A percentile compares a stretch with the other conserved stretches of the same genome.
phyloP scores from a whole-genome alignment of 192 early-diverging fungal genomes.

The Coemansia umbellata region DNA sequence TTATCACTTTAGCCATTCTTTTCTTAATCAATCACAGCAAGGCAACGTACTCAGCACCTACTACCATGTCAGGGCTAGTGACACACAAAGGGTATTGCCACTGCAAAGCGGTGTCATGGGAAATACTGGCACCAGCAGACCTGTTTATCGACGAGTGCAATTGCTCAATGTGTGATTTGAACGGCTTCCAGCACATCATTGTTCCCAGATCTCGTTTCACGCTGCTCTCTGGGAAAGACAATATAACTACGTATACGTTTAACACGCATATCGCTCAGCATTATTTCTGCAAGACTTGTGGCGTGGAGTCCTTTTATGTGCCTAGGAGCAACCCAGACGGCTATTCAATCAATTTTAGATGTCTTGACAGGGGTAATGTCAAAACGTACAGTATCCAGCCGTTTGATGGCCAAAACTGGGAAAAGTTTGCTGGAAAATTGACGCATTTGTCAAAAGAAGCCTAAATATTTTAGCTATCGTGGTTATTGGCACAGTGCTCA shows the following conservation, averaged over 20 bases:
- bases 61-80: slow-evolving; percentile 10
- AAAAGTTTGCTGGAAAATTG: slow-evolving; percentile 21
- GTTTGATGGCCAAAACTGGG: slow-evolving; percentile 50
- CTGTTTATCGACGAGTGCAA: slow-evolving; percentile 42
- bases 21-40: neutral
- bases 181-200: slow-evolving; percentile 44
- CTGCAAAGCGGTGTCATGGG: slow-evolving; percentile 37
- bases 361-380: slow-evolving; percentile 31
- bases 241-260: slow-evolving; percentile 50
- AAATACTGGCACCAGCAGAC: slow-evolving; percentile 28
- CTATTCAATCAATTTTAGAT: slow-evolving; percentile 45
- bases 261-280: slow-evolving; percentile 51
- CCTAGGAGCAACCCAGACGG: slow-evolving; percentile 54
- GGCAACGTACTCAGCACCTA: neutral
- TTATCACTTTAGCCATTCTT: neutral
- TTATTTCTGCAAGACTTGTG: slow-evolving; percentile 52
- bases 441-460: slow-evolving; percentile 30
- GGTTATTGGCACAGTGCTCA: neutral
- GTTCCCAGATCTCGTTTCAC: slow-evolving; percentile 30
- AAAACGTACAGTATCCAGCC: slow-evolving; percentile 15
- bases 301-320: slow-evolving; percentile 47
- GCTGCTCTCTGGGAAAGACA: slow-evolving; percentile 29
- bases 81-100: slow-evolving; percentile 39
- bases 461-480: neutral
- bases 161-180: slow-evolving; percentile 37